These are phyloP conservation scores for Parietichytrium sp. DNA, from an alignment of 108 stramenopile species.

Conservation along the genomic window DNA sequence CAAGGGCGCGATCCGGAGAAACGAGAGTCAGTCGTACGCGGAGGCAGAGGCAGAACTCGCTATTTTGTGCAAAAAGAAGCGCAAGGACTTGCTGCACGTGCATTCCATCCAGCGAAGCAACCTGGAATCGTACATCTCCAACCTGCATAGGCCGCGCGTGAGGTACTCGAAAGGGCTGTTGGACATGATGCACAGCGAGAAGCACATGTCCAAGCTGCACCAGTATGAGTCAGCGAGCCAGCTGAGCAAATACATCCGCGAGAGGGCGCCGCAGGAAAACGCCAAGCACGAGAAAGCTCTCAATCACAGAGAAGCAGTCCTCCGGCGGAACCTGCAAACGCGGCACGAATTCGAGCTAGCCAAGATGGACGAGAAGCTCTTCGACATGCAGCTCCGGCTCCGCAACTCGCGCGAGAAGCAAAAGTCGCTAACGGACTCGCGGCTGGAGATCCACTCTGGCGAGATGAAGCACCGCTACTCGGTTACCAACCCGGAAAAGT, in stretches of 20 bases:
- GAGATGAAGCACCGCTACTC: constrained; percentile 5
- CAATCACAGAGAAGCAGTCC: background rate
- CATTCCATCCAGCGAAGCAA: background rate
- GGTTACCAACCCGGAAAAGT: background rate
- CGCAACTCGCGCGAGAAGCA: background rate
- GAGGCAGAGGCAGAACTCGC: background rate
- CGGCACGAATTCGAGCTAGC: constrained; percentile 25
- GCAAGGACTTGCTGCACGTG: background rate
- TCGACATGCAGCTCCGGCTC: background rate
- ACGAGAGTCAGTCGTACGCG: background rate
- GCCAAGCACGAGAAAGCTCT: background rate
- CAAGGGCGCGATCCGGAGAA: background rate
- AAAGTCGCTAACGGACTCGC: background rate
- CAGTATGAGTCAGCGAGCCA: background rate
- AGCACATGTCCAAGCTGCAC: background rate
- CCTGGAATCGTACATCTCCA: background rate
- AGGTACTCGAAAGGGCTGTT: constrained; percentile 4
- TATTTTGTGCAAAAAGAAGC: background rate
- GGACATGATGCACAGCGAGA: constrained; percentile 34
- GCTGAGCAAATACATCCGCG: background rate
- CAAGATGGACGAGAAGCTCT: background rate
- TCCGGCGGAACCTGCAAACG: background rate
- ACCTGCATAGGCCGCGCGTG: constrained; percentile 23
- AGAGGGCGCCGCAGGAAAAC: background rate
- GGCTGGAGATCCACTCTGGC: background rate